Evolutionary conservation across 2,329 filamentous ascomycete genomes (phyloP).

Genomic region (Didymella exigua): DNA sequence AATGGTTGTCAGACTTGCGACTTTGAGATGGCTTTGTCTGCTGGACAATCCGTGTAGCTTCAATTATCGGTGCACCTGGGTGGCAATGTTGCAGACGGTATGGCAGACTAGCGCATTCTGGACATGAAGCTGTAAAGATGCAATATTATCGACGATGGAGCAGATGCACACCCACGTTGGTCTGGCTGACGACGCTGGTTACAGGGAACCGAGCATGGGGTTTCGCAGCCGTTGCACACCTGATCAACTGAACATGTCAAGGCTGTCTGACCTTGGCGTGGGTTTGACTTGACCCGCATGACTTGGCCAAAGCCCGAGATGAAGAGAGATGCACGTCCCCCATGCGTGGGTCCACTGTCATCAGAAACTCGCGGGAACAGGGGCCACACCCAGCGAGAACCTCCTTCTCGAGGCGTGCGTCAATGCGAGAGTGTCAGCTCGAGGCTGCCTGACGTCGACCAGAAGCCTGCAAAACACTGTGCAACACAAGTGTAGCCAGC

Average conservation of each 20-base stretch:
- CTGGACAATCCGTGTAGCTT: background rate
- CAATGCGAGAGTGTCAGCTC: background rate
- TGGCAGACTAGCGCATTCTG: background rate
- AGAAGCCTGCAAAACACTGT: background rate
- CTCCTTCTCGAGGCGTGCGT: constrained; percentile 1
- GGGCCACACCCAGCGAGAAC: constrained; percentile 9
- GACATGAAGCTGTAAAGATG: constrained; percentile 11
- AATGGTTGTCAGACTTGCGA: background rate
- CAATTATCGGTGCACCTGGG: background rate
- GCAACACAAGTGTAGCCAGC: background rate
- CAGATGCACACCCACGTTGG: constrained; percentile 9
- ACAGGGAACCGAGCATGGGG: constrained; percentile 5
- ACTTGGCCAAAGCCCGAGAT: constrained; percentile 3
- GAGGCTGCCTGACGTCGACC: background rate
- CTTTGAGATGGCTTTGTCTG: background rate
- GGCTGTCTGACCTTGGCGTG: constrained; percentile 2
- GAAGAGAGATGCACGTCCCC: constrained; percentile 7
- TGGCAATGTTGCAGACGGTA: background rate
- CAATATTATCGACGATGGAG: constrained; percentile 8
- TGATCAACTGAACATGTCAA: background rate
- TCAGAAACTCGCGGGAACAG: constrained; percentile 6
- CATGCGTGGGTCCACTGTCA: constrained; percentile 3
- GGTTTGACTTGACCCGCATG: constrained; percentile 7
- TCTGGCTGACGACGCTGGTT: constrained; percentile 15
- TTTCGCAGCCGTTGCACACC: constrained; percentile 7